phyloP scores from a whole-genome alignment of 139 green algal species.

The Chlorella vulgaris region DNA sequence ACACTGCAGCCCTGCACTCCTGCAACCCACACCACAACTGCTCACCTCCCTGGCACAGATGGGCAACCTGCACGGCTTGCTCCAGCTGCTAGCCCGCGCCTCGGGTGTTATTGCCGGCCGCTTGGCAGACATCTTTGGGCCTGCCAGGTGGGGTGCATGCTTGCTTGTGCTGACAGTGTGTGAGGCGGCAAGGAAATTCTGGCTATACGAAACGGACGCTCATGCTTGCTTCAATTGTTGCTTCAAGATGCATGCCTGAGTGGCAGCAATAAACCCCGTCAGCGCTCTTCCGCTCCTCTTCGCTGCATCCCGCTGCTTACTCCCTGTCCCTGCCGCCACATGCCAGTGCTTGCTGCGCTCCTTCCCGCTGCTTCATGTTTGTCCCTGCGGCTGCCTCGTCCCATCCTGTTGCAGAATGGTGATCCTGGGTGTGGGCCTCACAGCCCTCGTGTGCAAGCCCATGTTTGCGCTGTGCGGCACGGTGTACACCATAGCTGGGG shows the following conservation, averaged over 20 bases:
- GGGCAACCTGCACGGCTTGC: slow-evolving; percentile 78
- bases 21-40: background rate
- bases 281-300: no score
- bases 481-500: slow-evolving; percentile 65
- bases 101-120: slow-evolving; percentile 76
- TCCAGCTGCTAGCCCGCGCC: slow-evolving; percentile 82
- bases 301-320: background rate
- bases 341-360: background rate
- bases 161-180: background rate
- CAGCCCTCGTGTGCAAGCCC: slow-evolving; percentile 79
- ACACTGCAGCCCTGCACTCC: no score
- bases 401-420: slow-evolving; percentile 60
- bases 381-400: background rate
- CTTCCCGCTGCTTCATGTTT: no score
- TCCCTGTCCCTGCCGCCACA: background rate
- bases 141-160: slow-evolving; percentile 45
- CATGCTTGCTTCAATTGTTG: background rate
- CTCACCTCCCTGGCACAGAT: slow-evolving; percentile 59
- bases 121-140: slow-evolving; percentile 74
- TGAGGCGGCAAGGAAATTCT: background rate
- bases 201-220: background rate
- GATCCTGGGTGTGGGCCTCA: slow-evolving; percentile 82
- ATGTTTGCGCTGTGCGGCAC: slow-evolving; percentile 76
- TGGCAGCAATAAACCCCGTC: no score
- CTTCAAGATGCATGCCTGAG: background rate